These are phyloP conservation scores for Globisporangium lucens DNA, from an alignment of 352 stramenopile genomes.

Conservation along the genomic window DNA sequence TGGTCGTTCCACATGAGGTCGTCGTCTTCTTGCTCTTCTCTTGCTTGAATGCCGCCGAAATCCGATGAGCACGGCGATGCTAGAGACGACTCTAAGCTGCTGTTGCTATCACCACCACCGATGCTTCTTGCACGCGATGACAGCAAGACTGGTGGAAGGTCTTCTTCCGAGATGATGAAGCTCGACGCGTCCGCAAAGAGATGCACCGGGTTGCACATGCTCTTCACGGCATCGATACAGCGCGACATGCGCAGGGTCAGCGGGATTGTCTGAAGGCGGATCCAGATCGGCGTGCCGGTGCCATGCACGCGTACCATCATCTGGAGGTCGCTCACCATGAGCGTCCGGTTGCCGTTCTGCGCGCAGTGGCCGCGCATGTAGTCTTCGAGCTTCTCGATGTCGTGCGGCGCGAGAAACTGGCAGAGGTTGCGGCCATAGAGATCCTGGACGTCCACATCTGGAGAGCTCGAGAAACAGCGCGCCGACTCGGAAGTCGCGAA, in stretches of 20 bases:
- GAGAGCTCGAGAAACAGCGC: constrained; percentile 26
- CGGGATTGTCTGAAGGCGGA: constrained; percentile 56
- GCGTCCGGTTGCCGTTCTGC: constrained; percentile 16
- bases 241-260: constrained; percentile 72
- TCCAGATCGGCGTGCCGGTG: constrained; percentile 34
- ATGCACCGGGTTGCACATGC: constrained; percentile 32
- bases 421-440: constrained; percentile 66
- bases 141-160: constrained; percentile 39
- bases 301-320: constrained; percentile 43
- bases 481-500: constrained; percentile 54
- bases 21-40: not conserved
- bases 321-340: constrained; percentile 29
- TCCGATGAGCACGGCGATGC: constrained; percentile 3
- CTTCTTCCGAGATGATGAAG: constrained; percentile 71
- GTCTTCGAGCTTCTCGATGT: constrained; percentile 65
- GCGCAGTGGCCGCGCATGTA: constrained; percentile 34
- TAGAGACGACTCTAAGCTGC: constrained; percentile 1
- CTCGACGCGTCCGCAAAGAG: constrained; percentile 69
- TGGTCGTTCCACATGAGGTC: constrained; percentile 4
- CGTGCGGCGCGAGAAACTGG: constrained; percentile 47
- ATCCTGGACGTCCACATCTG: constrained; percentile 23
- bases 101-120: constrained; percentile 2
- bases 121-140: constrained; percentile 14
- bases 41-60: not conserved
- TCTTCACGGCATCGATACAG: constrained; percentile 72